Conservation (phyloP, 31 red algal species). For the Odonthalia washingtoniensis region DNA sequence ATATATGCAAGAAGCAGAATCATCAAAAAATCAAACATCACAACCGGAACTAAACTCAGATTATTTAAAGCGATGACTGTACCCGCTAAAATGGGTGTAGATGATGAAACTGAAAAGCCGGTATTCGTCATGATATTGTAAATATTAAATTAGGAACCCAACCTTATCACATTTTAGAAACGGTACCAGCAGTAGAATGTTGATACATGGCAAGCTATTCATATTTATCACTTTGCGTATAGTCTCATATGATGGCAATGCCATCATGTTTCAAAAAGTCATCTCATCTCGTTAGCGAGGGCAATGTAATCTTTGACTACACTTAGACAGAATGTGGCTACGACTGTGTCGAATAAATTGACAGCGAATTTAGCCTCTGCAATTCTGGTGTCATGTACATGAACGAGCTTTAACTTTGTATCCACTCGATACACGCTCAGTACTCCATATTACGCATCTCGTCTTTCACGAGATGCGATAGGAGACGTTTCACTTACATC, state of each 20-base stretch:
- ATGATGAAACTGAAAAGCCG: conserved; percentile 47
- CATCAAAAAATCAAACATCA: neutral
- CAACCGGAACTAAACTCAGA: conserved; percentile 65
- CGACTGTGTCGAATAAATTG: conserved; percentile 69
- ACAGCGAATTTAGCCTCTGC: too few relatives aligned
- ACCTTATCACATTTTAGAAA: conserved; percentile 69
- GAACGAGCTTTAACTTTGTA: too few relatives aligned
- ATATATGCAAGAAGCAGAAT: neutral
- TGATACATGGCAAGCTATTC: conserved; percentile 74
- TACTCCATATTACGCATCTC: too few relatives aligned
- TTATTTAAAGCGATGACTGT: conserved; percentile 53
- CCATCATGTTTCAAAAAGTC: conserved; percentile 57
- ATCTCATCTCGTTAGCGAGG: conserved; percentile 68
- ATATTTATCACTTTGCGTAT: conserved; percentile 48
- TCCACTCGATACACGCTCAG: too few relatives aligned
- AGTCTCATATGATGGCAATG: conserved; percentile 71
- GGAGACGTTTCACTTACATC: too few relatives aligned
- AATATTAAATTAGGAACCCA: conserved; percentile 75
- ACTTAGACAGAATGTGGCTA: conserved; percentile 86
- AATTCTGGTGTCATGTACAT: too few relatives aligned
- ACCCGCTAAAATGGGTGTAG: conserved; percentile 34
- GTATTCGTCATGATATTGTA: conserved; percentile 21
- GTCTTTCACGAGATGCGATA: too few relatives aligned
- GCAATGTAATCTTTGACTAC: conserved; percentile 48
- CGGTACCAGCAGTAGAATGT: conserved; percentile 48